Evolutionary conservation across 345 rosid genomes (phyloP), one percentile per base, ranked within the genome.

Genomic region (Euphorbia lathyris): DNA sequence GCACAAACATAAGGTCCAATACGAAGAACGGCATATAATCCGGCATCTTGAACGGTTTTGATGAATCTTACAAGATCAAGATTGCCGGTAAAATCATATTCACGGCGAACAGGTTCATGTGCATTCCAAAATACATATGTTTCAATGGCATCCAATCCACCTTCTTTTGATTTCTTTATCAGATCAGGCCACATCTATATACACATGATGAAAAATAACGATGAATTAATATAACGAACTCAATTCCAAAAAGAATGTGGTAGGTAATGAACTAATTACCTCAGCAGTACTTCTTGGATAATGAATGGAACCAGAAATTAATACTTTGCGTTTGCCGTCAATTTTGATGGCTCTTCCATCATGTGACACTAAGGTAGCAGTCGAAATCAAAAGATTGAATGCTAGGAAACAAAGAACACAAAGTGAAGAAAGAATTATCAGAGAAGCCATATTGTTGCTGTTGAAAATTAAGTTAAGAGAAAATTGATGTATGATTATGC

Each of bases 1-100:
- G 59, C 67, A 26, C 92, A 91, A 14, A 86, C 91, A 29, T 87
- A 88, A 1, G 95, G 95, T 56, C 92, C 92, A 30, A 91, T 91
- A 0, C 88, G 83, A 16, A 90, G 86, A 67, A 90, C 75, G 0
- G 79, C 84, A 22, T 87, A 87, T 0, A 91, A 79, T 12, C 91
- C 90, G 0, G 76, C 76, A 0, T 65, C 43, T 25, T 85, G 86
- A 25, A 91, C 64, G 5, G 87, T 82, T 68, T 88, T 89, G 55
- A 91, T 61, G 58, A 91, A 91, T 29, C 86, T 81, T 7, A 88
- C 62, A 16, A 87, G 79, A 67, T 91, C 89, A 0, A 80, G 79
- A 62, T 86, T 83, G 0, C 83, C 84, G 0, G 66, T 45, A 36
- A 91, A 70, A 32, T 70, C 67, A 50, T 70, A 70, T 17, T 70